Evolutionary conservation across 2,329 filamentous ascomycete genomes (phyloP), one percentile per base, ranked within the genome.

Genomic region (Amylocarpus encephaloides): DNA sequence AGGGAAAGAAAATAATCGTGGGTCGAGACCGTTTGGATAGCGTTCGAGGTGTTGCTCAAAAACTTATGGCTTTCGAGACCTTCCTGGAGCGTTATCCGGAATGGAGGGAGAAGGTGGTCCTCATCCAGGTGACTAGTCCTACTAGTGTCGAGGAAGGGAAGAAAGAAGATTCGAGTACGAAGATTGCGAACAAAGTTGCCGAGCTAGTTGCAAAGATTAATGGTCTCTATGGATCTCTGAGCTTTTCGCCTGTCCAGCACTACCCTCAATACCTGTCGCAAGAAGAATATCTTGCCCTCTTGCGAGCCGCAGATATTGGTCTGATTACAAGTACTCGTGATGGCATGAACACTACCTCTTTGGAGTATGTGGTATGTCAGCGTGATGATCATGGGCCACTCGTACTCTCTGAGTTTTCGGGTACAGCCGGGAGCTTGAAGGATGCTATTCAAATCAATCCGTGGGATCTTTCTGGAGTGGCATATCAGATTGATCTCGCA

Each of bases 361-460:
- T 97, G 60, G 93, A 97, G 69, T 97, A 96, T 66, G 83, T 97
- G 50, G 79, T 95, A 51, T 95, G 89, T 67, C 92, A 97, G 69
- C 86, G 88, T 63, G 85, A 93, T 56, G 84, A 83, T 50, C 83
- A 91, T 59, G 88, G 91, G 1, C 92, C 91, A 1, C 74, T 97
- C 42, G 96, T 97, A 58, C 79, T 97, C 19, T 97, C 93, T 12
- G 92, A 97, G 68, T 97, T 97, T 68, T 96, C 91, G 55, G 92
- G 92, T 51, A 96, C 92, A 1, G 90, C 92, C 30, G 88, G 88
- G 48, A 93, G 85, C 49, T 77, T 97, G 34, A 80, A 80, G 54
- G 86, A 87, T 63, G 92, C 92, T 30, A 90, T 95, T 54, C 89
- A 95, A 68, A 95, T 97, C 73, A 97, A 97, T 70, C 92, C 92